A percentile compares a stretch with the other conserved stretches of the same genome.
Evolutionary conservation across 2,329 filamentous ascomycete species (phyloP).

Genomic region (Penicillium sp.): DNA sequence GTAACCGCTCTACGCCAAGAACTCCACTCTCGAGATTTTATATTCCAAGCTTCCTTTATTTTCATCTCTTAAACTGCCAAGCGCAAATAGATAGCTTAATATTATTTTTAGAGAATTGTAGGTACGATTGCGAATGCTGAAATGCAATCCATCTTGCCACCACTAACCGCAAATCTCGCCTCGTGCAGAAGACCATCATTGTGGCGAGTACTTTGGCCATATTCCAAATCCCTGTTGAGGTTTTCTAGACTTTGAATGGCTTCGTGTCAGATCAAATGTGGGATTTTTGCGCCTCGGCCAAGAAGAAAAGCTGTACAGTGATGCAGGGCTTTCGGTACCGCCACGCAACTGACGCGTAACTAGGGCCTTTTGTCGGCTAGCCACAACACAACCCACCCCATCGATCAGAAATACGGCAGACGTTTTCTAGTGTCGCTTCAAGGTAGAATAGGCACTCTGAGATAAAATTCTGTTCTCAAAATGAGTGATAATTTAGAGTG

Average conservation of each 20-base stretch:
- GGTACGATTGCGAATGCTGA: too few relatives aligned
- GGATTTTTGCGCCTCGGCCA: background rate
- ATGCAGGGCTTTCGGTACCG: background rate
- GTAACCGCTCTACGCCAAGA: background rate
- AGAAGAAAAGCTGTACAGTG: background rate
- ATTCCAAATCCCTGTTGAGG: too few relatives aligned
- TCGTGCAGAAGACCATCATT: too few relatives aligned
- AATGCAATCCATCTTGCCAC: too few relatives aligned
- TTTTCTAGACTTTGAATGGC: background rate
- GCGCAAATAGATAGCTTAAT: background rate
- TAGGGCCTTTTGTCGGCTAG: background rate
- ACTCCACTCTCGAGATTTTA: background rate
- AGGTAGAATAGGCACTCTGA: too few relatives aligned
- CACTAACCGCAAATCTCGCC: too few relatives aligned
- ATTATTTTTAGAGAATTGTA: background rate
- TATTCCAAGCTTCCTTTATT: background rate
- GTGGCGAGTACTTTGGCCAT: too few relatives aligned
- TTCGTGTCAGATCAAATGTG: background rate
- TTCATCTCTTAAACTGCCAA: too few relatives aligned
- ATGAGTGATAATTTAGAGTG: too few relatives aligned
- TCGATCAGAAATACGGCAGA: background rate
- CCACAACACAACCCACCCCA: background rate
- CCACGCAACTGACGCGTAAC: conserved; percentile 6
- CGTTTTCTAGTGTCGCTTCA: too few relatives aligned
- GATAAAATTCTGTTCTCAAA: too few relatives aligned